Conservation (phyloP, 352 stramenopile genomes). For the Phytophthora ramorum region DNA sequence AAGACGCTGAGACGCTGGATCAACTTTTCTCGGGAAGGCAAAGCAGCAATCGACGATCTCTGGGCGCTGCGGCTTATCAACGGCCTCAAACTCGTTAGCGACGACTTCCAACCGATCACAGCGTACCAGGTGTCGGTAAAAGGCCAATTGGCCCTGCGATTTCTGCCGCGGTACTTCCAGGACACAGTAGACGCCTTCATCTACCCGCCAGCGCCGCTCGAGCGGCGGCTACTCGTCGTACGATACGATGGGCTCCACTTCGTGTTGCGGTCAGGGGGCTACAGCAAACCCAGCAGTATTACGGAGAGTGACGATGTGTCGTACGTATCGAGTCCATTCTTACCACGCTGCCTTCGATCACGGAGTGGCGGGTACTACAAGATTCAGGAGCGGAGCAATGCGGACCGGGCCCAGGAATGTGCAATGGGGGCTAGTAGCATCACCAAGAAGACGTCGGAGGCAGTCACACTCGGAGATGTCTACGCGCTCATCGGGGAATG, state of each 20-base stretch:
- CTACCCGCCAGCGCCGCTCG: slow-evolving; percentile 55
- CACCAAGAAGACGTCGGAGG: slow-evolving; percentile 91
- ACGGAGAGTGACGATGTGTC: slow-evolving; percentile 98
- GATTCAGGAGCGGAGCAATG: slow-evolving; percentile 92
- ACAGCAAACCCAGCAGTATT: slow-evolving; percentile 90
- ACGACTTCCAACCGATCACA: slow-evolving; percentile 95
- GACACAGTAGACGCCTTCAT: slow-evolving; percentile 75
- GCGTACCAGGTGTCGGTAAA: slow-evolving; percentile 96
- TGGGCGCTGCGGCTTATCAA: slow-evolving; percentile 94
- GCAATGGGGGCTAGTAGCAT: slow-evolving; percentile 86
- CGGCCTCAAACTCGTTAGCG: slow-evolving; percentile 94
- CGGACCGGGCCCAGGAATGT: slow-evolving; percentile 90
- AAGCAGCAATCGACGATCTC: slow-evolving; percentile 95
- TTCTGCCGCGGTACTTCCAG: slow-evolving; percentile 80
- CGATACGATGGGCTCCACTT: slow-evolving; percentile 82
- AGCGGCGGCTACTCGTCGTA: slow-evolving; percentile 56
- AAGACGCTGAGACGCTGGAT: slow-evolving; percentile 87
- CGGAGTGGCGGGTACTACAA: slow-evolving; percentile 69
- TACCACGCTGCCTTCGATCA: slow-evolving; percentile 95
- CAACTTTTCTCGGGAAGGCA: slow-evolving; percentile 96
- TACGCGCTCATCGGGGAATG: slow-evolving; percentile 97
- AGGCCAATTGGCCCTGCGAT: slow-evolving; percentile 83
- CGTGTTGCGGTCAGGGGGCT: slow-evolving; percentile 78
- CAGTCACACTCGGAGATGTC: slow-evolving; percentile 95
- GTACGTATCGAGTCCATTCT: slow-evolving; percentile 97